phyloP scores from a whole-genome alignment of 441 rosid species.

The Adansonia grandidieri region DNA sequence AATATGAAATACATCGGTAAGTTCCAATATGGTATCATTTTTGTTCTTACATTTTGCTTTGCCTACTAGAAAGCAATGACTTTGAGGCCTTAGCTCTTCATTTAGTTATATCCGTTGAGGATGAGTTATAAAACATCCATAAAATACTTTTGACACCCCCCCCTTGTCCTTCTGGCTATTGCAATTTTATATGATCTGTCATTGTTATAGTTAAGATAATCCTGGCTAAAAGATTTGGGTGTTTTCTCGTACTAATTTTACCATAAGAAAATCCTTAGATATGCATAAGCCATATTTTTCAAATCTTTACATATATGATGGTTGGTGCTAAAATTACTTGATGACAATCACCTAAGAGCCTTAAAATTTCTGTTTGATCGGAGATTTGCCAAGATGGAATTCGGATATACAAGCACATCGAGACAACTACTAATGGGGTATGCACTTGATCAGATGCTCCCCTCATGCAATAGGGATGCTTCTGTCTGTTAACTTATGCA shows the following conservation, averaged over 20 bases:
- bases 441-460: slow-evolving; percentile 6
- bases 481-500: slow-evolving; percentile 6
- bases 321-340: neutral
- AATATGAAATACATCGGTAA: slow-evolving; percentile 94
- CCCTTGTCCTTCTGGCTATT: neutral
- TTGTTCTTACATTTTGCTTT: neutral
- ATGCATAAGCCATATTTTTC: slow-evolving; percentile 7
- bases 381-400: neutral
- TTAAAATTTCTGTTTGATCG: neutral
- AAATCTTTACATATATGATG: neutral
- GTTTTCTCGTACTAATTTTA: slow-evolving; percentile 9
- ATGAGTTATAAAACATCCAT: neutral
- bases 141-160: neutral
- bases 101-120: neutral
- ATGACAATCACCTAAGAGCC: neutral
- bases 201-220: slow-evolving; percentile 1
- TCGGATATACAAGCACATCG: neutral
- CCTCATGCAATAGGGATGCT: slow-evolving; percentile 4
- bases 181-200: neutral
- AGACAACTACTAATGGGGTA: slow-evolving; percentile 5
- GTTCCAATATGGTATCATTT: neutral
- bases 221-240: slow-evolving; percentile 6
- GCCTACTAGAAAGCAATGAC: neutral
- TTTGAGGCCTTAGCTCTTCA: neutral
- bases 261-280: neutral